Conservation (phyloP, 352 stramenopile species). For the Phytophthora citrophthora region DNA sequence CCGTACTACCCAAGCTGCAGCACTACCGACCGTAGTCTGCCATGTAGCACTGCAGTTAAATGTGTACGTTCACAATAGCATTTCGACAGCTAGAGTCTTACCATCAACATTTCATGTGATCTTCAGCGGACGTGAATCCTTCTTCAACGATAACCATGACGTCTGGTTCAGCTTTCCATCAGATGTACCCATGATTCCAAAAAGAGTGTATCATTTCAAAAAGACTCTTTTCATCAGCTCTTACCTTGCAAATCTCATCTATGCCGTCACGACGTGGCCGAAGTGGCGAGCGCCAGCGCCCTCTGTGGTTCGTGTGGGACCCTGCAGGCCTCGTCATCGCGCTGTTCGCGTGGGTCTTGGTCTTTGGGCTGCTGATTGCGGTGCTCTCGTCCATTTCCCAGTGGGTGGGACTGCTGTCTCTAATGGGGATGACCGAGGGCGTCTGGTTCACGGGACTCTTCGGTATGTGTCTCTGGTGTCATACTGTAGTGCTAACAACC, state of each 20-base stretch:
- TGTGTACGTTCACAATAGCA: too few species aligned
- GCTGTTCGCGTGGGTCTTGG: conserved; percentile 61
- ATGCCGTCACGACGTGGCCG: conserved; percentile 11
- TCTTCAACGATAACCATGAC: conserved; percentile 4
- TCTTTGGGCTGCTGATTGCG: conserved; percentile 47
- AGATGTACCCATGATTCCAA: background rate
- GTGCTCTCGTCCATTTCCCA: conserved; percentile 57
- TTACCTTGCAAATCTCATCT: conserved; percentile 5
- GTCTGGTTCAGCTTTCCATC: background rate
- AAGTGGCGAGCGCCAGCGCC: background rate
- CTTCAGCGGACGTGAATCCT: background rate
- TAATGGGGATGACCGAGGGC: conserved; percentile 45
- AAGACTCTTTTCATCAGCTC: background rate
- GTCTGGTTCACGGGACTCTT: conserved; percentile 63
- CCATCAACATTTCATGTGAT: too few species aligned
- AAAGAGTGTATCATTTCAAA: conserved; percentile 5
- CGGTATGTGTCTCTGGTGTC: conserved; percentile 76
- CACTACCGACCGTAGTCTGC: too few species aligned
- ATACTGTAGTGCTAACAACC: conserved; percentile 75
- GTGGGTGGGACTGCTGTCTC: conserved; percentile 67
- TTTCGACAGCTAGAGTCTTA: too few species aligned
- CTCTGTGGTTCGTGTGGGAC: conserved; percentile 69
- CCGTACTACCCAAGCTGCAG: too few species aligned
- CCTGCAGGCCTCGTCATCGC: conserved; percentile 70
- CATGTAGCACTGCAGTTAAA: too few species aligned